A percentile compares a stretch with the other conserved stretches of the same genome.
Conservation (phyloP, 306 rosid species). For the Prunus mume region DNA sequence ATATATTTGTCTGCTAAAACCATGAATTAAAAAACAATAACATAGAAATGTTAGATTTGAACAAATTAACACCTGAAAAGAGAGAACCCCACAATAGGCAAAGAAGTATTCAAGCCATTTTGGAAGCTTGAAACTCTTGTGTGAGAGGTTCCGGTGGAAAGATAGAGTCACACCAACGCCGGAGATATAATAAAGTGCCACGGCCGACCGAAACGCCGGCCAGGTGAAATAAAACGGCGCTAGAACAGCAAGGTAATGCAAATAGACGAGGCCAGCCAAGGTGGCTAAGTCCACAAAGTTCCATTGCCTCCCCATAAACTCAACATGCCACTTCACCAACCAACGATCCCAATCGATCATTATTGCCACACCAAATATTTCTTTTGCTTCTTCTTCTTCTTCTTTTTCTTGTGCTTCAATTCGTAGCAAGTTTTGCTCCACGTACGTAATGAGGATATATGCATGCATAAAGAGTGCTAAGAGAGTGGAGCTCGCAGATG, state of each 20-base stretch:
- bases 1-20: neutral
- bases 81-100: slow-evolving; percentile 75
- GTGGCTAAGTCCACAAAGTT: slow-evolving; percentile 53
- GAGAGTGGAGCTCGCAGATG: neutral
- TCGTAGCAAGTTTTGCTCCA: too few relatives aligned
- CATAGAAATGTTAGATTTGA: neutral
- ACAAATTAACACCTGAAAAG: slow-evolving; percentile 59
- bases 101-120: slow-evolving; percentile 80
- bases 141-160: slow-evolving; percentile 58
- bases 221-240: slow-evolving; percentile 78
- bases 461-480: neutral
- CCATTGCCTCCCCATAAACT: slow-evolving; percentile 68
- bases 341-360: neutral
- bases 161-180: slow-evolving; percentile 83
- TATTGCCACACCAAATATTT: neutral
- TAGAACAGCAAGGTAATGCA: slow-evolving; percentile 57
- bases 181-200: slow-evolving; percentile 52
- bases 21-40: neutral
- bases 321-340: neutral
- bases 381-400: too few relatives aligned
- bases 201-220: slow-evolving; percentile 59
- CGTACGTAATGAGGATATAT: too few relatives aligned
- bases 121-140: slow-evolving; percentile 51
- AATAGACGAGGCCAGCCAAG: slow-evolving; percentile 44
- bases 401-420: too few relatives aligned